Evolutionary conservation across 75 land plant species (phyloP).

Genomic region (Sequoia sempervirens): DNA sequence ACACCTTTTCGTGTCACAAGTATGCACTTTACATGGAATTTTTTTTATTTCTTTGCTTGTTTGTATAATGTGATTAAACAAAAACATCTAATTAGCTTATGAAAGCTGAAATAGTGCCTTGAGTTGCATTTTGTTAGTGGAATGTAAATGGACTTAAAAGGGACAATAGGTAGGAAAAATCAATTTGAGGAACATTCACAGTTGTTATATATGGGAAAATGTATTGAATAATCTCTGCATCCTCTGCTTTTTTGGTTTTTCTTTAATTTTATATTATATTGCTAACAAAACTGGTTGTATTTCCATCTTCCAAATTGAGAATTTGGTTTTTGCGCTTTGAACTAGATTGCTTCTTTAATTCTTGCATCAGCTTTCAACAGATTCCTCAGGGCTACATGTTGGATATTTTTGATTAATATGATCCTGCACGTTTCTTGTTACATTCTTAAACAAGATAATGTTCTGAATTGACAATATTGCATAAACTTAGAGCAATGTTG

Average conservation of each 20-base stretch:
- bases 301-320: neutral
- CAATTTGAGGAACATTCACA: neutral
- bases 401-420: neutral
- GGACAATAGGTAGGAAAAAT: neutral
- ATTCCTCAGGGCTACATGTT: neutral
- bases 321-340: neutral
- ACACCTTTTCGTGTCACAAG: slow-evolving; percentile 65
- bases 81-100: neutral
- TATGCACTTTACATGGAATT: slow-evolving; percentile 15
- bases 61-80: neutral
- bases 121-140: neutral
- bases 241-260: neutral
- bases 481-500: neutral
- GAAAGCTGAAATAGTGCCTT: neutral
- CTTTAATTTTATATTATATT: neutral
- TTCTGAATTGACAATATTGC: neutral
- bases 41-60: neutral
- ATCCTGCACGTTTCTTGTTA: neutral
- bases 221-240: neutral
- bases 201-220: neutral
- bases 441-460: neutral
- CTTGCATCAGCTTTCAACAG: neutral
- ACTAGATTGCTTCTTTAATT: neutral
- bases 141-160: neutral
- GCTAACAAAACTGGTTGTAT: neutral